These are phyloP conservation scores for Xerocomellus amylosporus DNA, from an alignment of 768 basidiomycete species.

Conservation along the genomic window DNA sequence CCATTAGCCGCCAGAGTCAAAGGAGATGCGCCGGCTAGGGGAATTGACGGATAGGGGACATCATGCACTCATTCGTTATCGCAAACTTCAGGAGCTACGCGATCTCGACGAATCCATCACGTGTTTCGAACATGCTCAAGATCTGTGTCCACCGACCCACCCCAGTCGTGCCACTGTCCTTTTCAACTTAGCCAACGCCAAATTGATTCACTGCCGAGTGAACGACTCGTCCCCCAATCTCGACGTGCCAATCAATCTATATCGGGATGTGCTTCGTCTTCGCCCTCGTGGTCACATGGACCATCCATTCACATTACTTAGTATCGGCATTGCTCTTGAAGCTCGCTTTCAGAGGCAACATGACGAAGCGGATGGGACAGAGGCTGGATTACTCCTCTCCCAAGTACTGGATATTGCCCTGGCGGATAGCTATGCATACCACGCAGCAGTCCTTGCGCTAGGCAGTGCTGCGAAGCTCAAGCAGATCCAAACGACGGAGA, in stretches of 20 bases:
- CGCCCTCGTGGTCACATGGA: conserved; percentile 4
- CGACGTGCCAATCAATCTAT: neutral
- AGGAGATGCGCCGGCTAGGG: neutral
- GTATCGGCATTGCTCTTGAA: conserved; percentile 1
- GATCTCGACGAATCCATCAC: conserved; percentile 21
- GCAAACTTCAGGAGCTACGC: neutral
- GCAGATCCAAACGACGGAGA: neutral
- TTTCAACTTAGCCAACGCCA: conserved; percentile 6
- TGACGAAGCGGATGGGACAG: conserved; percentile 1
- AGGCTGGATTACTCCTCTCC: neutral
- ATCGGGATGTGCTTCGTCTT: neutral
- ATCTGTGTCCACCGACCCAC: conserved; percentile 10
- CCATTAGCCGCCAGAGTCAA: neutral
- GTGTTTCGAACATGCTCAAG: conserved; percentile 9
- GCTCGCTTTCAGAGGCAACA: conserved; percentile 6
- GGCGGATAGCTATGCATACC: neutral
- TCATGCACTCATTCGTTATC: neutral
- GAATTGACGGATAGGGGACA: conserved; percentile 1
- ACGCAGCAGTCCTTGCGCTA: neutral
- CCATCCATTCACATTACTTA: neutral
- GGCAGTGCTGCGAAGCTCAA: neutral
- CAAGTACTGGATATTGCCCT: neutral
- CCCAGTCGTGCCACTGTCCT: conserved; percentile 10
- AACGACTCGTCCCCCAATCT: neutral
- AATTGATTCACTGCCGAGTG: neutral